Evolutionary conservation across 2,329 filamentous ascomycete species (phyloP).

Genomic region (Fusarium poae): DNA sequence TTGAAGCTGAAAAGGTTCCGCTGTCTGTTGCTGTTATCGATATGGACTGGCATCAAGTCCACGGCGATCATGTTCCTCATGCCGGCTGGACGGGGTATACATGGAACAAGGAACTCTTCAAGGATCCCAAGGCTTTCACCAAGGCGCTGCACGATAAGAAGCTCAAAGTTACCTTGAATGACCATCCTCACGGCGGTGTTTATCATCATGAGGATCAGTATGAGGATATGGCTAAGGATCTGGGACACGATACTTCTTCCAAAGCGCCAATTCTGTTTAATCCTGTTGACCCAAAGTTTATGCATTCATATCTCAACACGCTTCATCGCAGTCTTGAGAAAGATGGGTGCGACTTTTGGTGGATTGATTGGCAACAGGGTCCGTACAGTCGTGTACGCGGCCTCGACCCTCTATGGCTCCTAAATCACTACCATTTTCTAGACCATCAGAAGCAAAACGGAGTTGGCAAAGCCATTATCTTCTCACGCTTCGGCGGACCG

Average conservation of each 20-base stretch:
- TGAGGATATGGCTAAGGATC: conserved; percentile 63
- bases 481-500: conserved; percentile 72
- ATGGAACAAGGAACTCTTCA: conserved; percentile 66
- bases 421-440: conserved; percentile 74
- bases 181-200: conserved; percentile 72
- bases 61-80: conserved; percentile 58
- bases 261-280: conserved; percentile 69
- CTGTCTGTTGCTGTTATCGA: conserved; percentile 72
- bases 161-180: conserved; percentile 69
- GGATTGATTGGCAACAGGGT: conserved; percentile 78
- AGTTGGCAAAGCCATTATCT: conserved; percentile 61
- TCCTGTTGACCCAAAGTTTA: conserved; percentile 64
- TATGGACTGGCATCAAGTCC: conserved; percentile 75
- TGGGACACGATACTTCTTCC: conserved; percentile 64
- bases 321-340: conserved; percentile 68
- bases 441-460: conserved; percentile 58
- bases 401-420: conserved; percentile 73
- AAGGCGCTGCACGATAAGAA: conserved; percentile 63
- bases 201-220: conserved; percentile 69
- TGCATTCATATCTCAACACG: conserved; percentile 70
- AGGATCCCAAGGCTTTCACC: conserved; percentile 66
- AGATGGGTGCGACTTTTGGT: conserved; percentile 73
- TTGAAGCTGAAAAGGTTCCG: conserved; percentile 64
- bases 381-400: conserved; percentile 64
- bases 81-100: conserved; percentile 68